Evolutionary conservation across 257 asterid species (phyloP), one percentile per base, ranked within the genome.

Genomic region (Petunia secreta): DNA sequence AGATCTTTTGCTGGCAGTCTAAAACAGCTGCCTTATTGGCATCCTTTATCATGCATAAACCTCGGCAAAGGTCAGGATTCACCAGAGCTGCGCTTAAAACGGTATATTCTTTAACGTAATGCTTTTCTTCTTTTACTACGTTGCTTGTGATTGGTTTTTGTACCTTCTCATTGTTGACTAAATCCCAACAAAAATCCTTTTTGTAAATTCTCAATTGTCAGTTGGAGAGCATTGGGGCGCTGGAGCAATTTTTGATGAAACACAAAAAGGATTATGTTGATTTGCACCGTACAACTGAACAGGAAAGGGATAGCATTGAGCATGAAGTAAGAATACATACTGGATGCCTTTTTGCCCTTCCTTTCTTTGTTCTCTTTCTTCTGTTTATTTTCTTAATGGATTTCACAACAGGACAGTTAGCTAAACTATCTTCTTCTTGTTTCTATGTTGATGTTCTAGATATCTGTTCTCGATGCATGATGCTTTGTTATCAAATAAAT

Each of bases 241-340:
- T 96, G 84, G 97, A 96, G 78, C 88, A 91, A 86, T 96, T 94
- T 85, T 91, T 96, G 80, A 80, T 85, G 97, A 92, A 90, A 89
- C 98, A 96, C 87, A 94, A 86, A 88, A 96, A 90, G 88, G 99
- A 96, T 86, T 96, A 92, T 77, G 85, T 94, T 13, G 99, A 96
- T 89, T 80, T 83, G 65, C 97, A 90, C 87, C 98, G 98, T 78
- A 90, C 96, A 8, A 94, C 98, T 48, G 95, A 91, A 87, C 92
- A 90, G 80, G 99, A 96, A 89, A 90, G 96, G 75, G 99, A 96
- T 82, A 85, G 91, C 91, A 94, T 96, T 76, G 99, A 96, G 86
- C 97, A 91, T 79, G 98, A 96, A 90, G 99, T 96, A 87, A 79
- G 91, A 66, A 48, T 63, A 50, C 62, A 48, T 36, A 34, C 43